Percentiles rank a stretch among this genome's conserved stretches.
phyloP scores from a whole-genome alignment of 805 yeast species.

The Schwanniomyces vanrijiae region DNA sequence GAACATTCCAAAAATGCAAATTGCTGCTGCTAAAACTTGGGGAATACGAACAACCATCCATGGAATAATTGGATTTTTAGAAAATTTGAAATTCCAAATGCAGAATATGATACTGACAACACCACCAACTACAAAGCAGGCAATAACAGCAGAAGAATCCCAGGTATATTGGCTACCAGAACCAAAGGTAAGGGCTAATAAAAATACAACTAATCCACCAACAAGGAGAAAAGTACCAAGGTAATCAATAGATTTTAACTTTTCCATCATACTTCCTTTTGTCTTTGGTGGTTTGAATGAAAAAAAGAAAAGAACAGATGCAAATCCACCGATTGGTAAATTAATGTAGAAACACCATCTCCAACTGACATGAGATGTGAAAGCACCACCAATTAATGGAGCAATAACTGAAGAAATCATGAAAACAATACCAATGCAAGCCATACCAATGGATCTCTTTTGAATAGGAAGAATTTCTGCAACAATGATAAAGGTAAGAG shows the following conservation, averaged over 20 bases:
- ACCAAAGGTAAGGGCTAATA: conserved; percentile 53
- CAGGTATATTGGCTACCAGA: conserved; percentile 46
- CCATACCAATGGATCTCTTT: conserved; percentile 35
- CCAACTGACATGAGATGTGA: conserved; percentile 58
- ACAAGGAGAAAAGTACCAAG: conserved; percentile 43
- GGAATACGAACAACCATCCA: conserved; percentile 38
- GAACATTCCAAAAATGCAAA: conserved; percentile 30
- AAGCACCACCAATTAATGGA: conserved; percentile 45
- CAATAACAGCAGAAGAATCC: conserved; percentile 53
- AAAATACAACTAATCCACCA: conserved; percentile 42
- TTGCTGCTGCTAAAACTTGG: conserved; percentile 37
- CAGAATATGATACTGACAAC: conserved; percentile 29
- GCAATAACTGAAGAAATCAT: conserved; percentile 55
- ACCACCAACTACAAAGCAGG: conserved; percentile 47
- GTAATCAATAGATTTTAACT: conserved; percentile 42
- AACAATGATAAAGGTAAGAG: conserved; percentile 26
- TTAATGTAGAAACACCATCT: conserved; percentile 76
- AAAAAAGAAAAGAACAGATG: conserved; percentile 33
- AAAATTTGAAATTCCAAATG: conserved; percentile 41
- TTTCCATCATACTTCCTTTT: conserved; percentile 32
- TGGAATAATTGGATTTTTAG: conserved; percentile 48
- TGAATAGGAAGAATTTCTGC: conserved; percentile 32
- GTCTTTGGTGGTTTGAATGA: conserved; percentile 49
- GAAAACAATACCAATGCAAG: conserved; percentile 37
- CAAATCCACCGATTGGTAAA: conserved; percentile 61